Conservation (phyloP, 768 basidiomycete species). For the Leccinum incarnatum region DNA sequence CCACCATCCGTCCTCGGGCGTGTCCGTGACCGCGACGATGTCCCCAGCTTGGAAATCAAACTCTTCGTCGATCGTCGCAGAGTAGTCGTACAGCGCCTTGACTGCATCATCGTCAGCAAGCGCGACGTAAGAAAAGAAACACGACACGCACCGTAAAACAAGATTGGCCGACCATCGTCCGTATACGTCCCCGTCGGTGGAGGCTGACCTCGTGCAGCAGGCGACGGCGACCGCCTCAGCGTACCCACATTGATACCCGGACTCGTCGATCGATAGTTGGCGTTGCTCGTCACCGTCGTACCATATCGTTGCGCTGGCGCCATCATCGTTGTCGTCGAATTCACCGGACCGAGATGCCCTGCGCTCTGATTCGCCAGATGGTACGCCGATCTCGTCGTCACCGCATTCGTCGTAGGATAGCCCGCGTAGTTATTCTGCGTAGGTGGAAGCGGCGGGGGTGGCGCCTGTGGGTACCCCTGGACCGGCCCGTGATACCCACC, state of each 20-base stretch:
- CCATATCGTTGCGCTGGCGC: constrained; percentile 28
- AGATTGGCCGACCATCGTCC: constrained; percentile 75
- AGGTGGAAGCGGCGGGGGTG: constrained; percentile 3
- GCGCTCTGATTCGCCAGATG: constrained; percentile 15
- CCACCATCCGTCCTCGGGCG: constrained; percentile 99
- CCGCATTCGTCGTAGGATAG: not conserved
- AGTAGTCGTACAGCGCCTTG: constrained; percentile 87
- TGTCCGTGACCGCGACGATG: constrained; percentile 91
- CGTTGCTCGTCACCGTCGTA: constrained; percentile 2
- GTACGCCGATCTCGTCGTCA: not conserved
- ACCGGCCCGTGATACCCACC: constrained; percentile 11
- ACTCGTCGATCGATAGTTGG: constrained; percentile 42
- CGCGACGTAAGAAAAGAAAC: not conserved
- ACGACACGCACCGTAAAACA: constrained; percentile 80
- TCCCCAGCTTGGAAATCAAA: constrained; percentile 96
- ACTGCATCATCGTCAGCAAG: constrained; percentile 40
- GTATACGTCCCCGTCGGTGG: constrained; percentile 74
- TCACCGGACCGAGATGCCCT: constrained; percentile 14
- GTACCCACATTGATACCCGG: constrained; percentile 23
- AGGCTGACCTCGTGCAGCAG: constrained; percentile 35
- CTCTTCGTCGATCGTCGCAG: constrained; percentile 84
- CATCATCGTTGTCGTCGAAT: not conserved
- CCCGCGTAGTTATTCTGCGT: not conserved
- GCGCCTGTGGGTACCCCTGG: constrained; percentile 15
- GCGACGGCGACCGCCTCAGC: constrained; percentile 48